Evolutionary conservation across 2,329 filamentous ascomycete genomes (phyloP), one percentile per base, ranked within the genome.

Genomic region (Chaetomiaceae sp.): DNA sequence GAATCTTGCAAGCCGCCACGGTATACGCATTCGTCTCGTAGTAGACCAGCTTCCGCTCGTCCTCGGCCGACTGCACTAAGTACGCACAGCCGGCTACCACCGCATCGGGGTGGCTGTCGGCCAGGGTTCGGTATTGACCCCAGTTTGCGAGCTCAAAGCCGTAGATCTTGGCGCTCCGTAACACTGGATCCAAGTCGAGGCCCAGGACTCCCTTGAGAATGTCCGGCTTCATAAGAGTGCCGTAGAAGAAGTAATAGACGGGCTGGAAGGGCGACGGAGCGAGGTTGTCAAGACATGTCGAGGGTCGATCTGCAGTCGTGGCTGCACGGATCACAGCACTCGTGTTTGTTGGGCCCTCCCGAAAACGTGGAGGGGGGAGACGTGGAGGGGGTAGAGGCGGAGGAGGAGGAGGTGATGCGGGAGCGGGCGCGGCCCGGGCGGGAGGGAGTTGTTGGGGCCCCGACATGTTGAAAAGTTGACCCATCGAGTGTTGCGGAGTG

Each of bases 241-340:
- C 52, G 29, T 54, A 54, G 34, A 54, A 54, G 29, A 54, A 54
- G 20, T 49, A 54, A 6, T 39, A 42, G n/a, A 40, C 8, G 3
- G 52, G 52, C 4, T 40, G n/a, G n/a, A n/a, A n/a, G n/a, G n/a
- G n/a, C n/a, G n/a, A n/a, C n/a, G n/a, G n/a, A n/a, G n/a, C n/a
- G n/a, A n/a, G n/a, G n/a, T n/a, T n/a, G n/a, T n/a, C n/a, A n/a
- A n/a, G n/a, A n/a, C n/a, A n/a, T n/a, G n/a, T n/a, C n/a, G n/a
- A n/a, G n/a, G n/a, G n/a, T n/a, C n/a, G n/a, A n/a, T n/a, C n/a
- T n/a, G n/a, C n/a, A n/a, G n/a, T n/a, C n/a, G n/a, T n/a, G n/a
- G n/a, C n/a, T n/a, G n/a, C n/a, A n/a, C n/a, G n/a, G n/a, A n/a
- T n/a, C n/a, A n/a, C n/a, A n/a, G n/a, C n/a, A n/a, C n/a, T n/a